A percentile compares a stretch with the other conserved stretches of the same genome.
Evolutionary conservation across 108 stramenopile species (phyloP).

Genomic region (Asterionellopsis glacialis): DNA sequence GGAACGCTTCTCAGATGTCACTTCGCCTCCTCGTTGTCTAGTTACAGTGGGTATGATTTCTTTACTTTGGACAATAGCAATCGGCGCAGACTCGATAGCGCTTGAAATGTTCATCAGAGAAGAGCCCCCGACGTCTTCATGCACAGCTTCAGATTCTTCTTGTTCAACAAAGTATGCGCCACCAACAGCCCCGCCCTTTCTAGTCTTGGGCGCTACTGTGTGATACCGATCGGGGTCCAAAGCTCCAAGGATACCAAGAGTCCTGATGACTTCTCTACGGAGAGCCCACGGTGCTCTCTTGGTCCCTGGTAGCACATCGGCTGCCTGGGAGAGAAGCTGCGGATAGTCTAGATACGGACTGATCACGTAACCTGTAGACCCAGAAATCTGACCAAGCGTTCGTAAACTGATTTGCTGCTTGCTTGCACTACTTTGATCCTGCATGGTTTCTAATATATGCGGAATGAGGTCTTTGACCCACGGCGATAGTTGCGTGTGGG

Average conservation of each 20-base stretch:
- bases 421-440: conserved; percentile 81
- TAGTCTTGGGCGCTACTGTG: conserved; percentile 46
- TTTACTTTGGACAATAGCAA: conserved; percentile 6
- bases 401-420: conserved; percentile 87
- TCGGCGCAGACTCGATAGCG: neutral
- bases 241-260: conserved; percentile 92
- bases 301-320: conserved; percentile 75
- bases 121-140: conserved; percentile 1
- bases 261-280: conserved; percentile 88
- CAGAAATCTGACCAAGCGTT: conserved; percentile 87
- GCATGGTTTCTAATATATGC: conserved; percentile 79
- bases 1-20: neutral
- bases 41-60: neutral
- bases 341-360: conserved; percentile 92
- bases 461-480: conserved; percentile 85
- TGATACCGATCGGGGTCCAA: conserved; percentile 88
- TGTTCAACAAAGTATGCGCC: conserved; percentile 74
- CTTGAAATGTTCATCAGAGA: neutral
- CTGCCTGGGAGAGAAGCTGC: conserved; percentile 71
- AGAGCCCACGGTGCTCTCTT: conserved; percentile 84
- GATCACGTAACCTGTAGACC: conserved; percentile 90
- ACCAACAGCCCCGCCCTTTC: conserved; percentile 77
- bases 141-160: conserved; percentile 21
- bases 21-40: too few species aligned
- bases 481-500: conserved; percentile 69